Percentiles rank a stretch among this genome's conserved stretches.
phyloP scores from a whole-genome alignment of 805 yeast genomes.

The Isabelozyma gotoi region DNA sequence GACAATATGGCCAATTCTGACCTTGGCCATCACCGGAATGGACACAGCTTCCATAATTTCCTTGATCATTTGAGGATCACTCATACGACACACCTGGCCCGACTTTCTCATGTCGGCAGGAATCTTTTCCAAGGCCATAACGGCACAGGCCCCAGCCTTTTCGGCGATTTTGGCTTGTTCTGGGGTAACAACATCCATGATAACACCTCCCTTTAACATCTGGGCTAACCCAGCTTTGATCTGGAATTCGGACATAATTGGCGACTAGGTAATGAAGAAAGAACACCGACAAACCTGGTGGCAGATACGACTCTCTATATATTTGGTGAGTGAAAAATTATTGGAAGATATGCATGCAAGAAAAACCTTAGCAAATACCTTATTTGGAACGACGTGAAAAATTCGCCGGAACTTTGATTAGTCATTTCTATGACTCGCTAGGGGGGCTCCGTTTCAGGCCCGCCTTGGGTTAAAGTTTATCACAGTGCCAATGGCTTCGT shows the following conservation, averaged over 20 bases:
- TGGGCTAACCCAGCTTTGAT: constrained; percentile 81
- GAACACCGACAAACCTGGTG: neutral
- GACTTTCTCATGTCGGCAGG: constrained; percentile 84
- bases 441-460: too few species aligned
- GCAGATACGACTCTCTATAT: neutral
- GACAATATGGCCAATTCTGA: constrained; percentile 78
- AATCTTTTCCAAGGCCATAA: constrained; percentile 82
- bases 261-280: neutral
- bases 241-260: constrained; percentile 38
- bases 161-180: constrained; percentile 83
- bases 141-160: constrained; percentile 85
- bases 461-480: too few species aligned
- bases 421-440: neutral
- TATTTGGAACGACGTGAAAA: neutral
- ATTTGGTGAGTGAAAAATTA: neutral
- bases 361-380: neutral
- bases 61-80: constrained; percentile 77
- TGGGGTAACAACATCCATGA: constrained; percentile 72
- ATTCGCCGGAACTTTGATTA: too few species aligned
- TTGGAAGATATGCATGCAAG: neutral
- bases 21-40: constrained; percentile 83
- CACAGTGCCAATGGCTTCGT: too few species aligned
- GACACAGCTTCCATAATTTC: constrained; percentile 70
- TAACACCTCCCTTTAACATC: constrained; percentile 80
- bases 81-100: constrained; percentile 84